Conservation (phyloP, 2,329 filamentous ascomycete genomes). For the Dendryphion nanum region DNA sequence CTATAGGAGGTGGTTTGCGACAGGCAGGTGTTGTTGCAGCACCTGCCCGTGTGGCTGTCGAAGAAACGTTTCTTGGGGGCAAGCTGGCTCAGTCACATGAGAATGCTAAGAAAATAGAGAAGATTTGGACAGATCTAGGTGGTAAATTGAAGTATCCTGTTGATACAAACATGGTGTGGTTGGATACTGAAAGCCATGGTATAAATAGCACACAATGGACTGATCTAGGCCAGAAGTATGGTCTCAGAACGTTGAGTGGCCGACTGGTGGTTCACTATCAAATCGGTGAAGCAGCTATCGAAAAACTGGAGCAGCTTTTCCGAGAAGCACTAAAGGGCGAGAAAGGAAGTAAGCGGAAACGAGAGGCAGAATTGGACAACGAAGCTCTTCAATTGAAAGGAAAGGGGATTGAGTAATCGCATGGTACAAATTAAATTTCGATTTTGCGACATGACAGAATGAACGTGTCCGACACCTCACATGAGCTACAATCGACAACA, state of each 20-base stretch:
- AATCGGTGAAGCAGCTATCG: conserved; percentile 64
- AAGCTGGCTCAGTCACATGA: conserved; percentile 60
- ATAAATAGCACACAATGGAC: conserved; percentile 54
- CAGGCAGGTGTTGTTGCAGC: conserved; percentile 76
- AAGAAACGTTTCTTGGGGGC: conserved; percentile 74
- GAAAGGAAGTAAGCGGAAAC: conserved; percentile 8
- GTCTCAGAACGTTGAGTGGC: conserved; percentile 56
- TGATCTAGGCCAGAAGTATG: conserved; percentile 55
- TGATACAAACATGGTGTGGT: conserved; percentile 92
- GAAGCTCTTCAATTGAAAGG: conserved; percentile 28
- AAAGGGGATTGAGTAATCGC: conserved; percentile 26
- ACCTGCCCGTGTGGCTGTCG: conserved; percentile 72
- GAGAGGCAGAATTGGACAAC: conserved; percentile 10
- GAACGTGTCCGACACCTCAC: too few relatives aligned
- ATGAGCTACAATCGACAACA: too few relatives aligned
- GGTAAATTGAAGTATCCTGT: conserved; percentile 68
- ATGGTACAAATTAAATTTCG: too few relatives aligned
- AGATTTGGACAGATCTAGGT: conserved; percentile 67
- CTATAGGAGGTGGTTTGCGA: conserved; percentile 74
- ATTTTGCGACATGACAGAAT: too few relatives aligned
- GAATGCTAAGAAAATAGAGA: conserved; percentile 61
- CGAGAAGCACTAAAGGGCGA: conserved; percentile 17
- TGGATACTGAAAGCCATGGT: conserved; percentile 66
- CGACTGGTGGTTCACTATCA: conserved; percentile 71
- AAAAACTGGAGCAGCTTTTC: conserved; percentile 20